Conservation (phyloP, 768 basidiomycete species). For the Panaeolus papilionaceus region DNA sequence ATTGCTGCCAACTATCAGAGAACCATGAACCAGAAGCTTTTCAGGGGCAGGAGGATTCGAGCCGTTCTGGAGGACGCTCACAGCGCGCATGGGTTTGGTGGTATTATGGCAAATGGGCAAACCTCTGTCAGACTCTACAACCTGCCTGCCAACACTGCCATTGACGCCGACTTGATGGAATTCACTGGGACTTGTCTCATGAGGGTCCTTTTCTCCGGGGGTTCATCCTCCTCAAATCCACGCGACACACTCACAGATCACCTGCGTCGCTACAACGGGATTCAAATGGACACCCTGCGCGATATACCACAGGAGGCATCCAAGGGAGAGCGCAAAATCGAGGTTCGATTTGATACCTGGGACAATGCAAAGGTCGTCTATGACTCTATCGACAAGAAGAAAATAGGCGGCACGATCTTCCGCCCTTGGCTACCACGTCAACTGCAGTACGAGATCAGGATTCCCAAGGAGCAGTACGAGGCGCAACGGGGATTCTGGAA, state of each 20-base stretch:
- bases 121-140: slow-evolving; percentile 16
- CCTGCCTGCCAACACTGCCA: slow-evolving; percentile 10
- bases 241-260: slow-evolving; percentile 20
- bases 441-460: slow-evolving; percentile 54
- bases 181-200: slow-evolving; percentile 36
- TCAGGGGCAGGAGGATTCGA: slow-evolving; percentile 51
- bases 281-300: slow-evolving; percentile 27
- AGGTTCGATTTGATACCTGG: slow-evolving; percentile 55
- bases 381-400: slow-evolving; percentile 39
- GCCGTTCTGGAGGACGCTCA: slow-evolving; percentile 28
- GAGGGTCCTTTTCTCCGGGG: slow-evolving; percentile 1
- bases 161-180: slow-evolving; percentile 21
- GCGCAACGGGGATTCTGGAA: slow-evolving; percentile 60
- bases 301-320: slow-evolving; percentile 17
- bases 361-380: slow-evolving; percentile 52
- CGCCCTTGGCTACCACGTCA: slow-evolving; percentile 54
- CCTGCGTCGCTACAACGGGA: slow-evolving; percentile 18
- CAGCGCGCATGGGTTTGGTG: not conserved
- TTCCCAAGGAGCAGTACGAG: slow-evolving; percentile 54
- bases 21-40: slow-evolving; percentile 41
- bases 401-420: slow-evolving; percentile 27
- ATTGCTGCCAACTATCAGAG: slow-evolving; percentile 41
- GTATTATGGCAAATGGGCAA: not conserved
- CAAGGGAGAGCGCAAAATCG: slow-evolving; percentile 43
- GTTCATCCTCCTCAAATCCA: slow-evolving; percentile 6